A percentile compares a stretch with the other conserved stretches of the same genome.
Conservation (phyloP, 345 rosid genomes). For the Aegle marmelos region DNA sequence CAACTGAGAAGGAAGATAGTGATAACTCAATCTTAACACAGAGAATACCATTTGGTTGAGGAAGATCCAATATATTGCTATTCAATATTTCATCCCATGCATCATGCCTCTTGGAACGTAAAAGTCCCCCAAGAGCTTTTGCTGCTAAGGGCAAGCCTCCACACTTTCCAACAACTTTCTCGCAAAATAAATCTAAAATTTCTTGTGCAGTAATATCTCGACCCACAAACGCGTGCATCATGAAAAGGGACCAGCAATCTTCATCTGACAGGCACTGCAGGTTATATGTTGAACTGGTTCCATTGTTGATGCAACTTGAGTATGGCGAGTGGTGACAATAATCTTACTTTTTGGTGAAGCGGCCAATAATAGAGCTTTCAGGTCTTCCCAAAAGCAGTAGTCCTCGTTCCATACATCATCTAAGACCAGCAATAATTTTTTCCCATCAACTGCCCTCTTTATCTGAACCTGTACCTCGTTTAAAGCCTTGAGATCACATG, state of each 20-base stretch:
- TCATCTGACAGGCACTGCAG: background rate
- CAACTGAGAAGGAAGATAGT: constrained; percentile 2
- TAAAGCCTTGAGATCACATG: background rate
- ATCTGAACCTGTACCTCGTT: background rate
- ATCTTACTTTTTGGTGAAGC: background rate
- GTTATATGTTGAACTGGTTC: background rate
- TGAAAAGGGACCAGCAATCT: constrained; percentile 14
- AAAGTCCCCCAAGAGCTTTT: constrained; percentile 17
- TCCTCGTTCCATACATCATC: background rate
- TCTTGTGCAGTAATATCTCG: too few species aligned
- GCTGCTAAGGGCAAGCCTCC: constrained; percentile 20
- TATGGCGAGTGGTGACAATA: background rate
- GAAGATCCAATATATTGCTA: background rate
- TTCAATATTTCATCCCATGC: background rate
- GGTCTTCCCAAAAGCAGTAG: background rate
- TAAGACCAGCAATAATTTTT: background rate
- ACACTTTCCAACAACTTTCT: constrained; percentile 9
- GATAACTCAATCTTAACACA: background rate
- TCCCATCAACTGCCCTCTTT: background rate
- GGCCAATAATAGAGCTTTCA: background rate
- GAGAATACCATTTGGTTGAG: background rate
- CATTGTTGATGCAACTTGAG: background rate
- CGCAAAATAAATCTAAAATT: background rate
- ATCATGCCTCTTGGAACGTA: background rate
- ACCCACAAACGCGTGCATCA: background rate